Evolutionary conservation across 1,284 basidiomycete species (phyloP), one percentile per base, ranked within the genome.

Genomic region (Lentinus polychrous): DNA sequence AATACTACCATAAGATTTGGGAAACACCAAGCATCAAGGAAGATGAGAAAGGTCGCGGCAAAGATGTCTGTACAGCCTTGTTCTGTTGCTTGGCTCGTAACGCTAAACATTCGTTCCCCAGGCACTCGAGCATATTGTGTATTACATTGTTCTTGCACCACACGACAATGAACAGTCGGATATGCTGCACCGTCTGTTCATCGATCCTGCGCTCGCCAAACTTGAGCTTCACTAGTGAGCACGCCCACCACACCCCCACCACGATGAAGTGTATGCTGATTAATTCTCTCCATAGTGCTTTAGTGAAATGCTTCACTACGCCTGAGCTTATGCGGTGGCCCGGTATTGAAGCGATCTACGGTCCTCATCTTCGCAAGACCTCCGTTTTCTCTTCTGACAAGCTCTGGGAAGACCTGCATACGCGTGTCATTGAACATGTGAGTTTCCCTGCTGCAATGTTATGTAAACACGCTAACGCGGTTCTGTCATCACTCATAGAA

Each of bases 271-370:
- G 17, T 42, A n/a, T 31, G 31, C 53, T 54, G 36, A 55, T 15
- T 33, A 41, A 3, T 24, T 43, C 45, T n/a, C 45, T 0, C 49
- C 10, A 31, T 39, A 96, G 92, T 64, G 94, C 96, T 57, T 79
- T 99, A 37, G 79, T 96, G 51, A 99, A 99, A 73, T 95, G 91
- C 61, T 99, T 99, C 65, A 88, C 88, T 11, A 98, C 94, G 1
- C 85, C 84, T 37, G 96, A 99, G 63, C 74, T 99, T 39, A 97
- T 98, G 91, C 76, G 95, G 53, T 99, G 96, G 96, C 93, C 95
- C 0, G 92, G 93, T n/a, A 94, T 99, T 46, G 86, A 94, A 63
- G 71, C 74, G 5, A 75, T 98, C 14, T 99, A 98, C 64, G 94
- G 93, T 23, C 79, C 85, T 6, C 86, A 86, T 57, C 69, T 99